Evolutionary conservation across 2,329 filamentous ascomycete genomes (phyloP).

Genomic region (Colletotrichum eleusines): DNA sequence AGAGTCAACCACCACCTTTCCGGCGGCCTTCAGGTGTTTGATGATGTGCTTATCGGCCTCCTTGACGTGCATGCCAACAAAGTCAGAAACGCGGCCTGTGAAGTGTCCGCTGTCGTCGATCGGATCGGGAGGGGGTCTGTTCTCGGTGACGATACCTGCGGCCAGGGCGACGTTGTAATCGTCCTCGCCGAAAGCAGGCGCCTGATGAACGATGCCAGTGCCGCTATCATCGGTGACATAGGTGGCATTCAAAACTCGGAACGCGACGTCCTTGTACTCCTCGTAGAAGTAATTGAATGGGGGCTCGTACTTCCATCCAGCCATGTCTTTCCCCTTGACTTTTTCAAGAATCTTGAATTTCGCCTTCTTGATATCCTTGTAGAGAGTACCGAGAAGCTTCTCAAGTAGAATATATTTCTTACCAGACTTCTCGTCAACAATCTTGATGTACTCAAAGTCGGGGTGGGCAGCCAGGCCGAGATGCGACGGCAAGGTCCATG

Average conservation of each 20-base stretch:
- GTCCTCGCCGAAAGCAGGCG: constrained; percentile 94
- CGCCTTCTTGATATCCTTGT: constrained; percentile 96
- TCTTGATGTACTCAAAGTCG: constrained; percentile 88
- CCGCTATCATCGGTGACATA: constrained; percentile 93
- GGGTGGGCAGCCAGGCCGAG: constrained; percentile 82
- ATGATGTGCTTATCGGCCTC: constrained; percentile 93
- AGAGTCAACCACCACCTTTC: constrained; percentile 84
- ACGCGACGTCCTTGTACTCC: constrained; percentile 86
- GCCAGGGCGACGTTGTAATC: constrained; percentile 89
- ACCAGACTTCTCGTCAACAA: constrained; percentile 83
- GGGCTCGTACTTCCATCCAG: constrained; percentile 90
- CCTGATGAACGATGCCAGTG: constrained; percentile 93
- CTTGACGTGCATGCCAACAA: constrained; percentile 90
- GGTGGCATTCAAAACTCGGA: constrained; percentile 83
- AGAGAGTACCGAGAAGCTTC: constrained; percentile 82
- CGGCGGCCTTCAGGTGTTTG: constrained; percentile 83
- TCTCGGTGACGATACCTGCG: constrained; percentile 81
- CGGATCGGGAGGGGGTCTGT: constrained; percentile 86
- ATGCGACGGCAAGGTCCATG: constrained; percentile 87
- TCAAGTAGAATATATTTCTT: constrained; percentile 90
- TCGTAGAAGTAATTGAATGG: constrained; percentile 92
- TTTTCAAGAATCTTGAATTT: constrained; percentile 88
- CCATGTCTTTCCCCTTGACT: constrained; percentile 85
- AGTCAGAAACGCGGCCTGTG: constrained; percentile 81
- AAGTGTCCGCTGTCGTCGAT: constrained; percentile 88